A percentile compares a stretch with the other conserved stretches of the same genome.
Conservation (phyloP, 306 rosid species). For the Lotus japonicus region DNA sequence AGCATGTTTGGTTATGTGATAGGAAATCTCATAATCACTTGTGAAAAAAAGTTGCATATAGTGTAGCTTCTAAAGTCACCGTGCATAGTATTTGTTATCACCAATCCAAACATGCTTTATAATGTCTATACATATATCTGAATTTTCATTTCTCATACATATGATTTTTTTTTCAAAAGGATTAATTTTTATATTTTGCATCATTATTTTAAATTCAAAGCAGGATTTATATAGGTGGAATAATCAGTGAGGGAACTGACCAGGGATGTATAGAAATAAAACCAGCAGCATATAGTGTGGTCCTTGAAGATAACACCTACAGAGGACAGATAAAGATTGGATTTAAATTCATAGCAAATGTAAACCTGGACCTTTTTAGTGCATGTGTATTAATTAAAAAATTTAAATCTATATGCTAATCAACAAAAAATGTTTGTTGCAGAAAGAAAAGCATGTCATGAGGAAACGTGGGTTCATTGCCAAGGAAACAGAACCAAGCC, state of each 20-base stretch:
- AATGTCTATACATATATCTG: no score
- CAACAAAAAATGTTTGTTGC: slow-evolving; percentile 4
- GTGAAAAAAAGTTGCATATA: no score
- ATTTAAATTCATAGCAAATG: slow-evolving; percentile 46
- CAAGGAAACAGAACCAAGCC: slow-evolving; percentile 21
- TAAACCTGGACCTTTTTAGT: slow-evolving; percentile 2
- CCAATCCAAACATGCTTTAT: no score
- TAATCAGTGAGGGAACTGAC: slow-evolving; percentile 56
- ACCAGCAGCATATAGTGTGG: slow-evolving; percentile 79
- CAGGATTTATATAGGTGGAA: slow-evolving; percentile 68
- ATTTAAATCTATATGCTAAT: neutral
- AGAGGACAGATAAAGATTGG: slow-evolving; percentile 77
- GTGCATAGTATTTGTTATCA: no score
- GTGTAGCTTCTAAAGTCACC: no score
- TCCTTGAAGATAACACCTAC: slow-evolving; percentile 83
- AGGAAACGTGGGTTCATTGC: slow-evolving; percentile 19
- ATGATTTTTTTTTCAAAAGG: neutral
- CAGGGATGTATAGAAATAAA: slow-evolving; percentile 48
- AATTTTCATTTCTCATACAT: neutral
- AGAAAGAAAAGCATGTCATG: slow-evolving; percentile 35
- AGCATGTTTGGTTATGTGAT: no score
- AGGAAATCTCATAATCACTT: no score
- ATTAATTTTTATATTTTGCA: neutral
- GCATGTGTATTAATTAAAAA: neutral
- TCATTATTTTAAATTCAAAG: neutral